These are phyloP conservation scores for Chrysopogon serrulatus DNA, from an alignment of 176 grass and related monocot species.

Conservation along the genomic window DNA sequence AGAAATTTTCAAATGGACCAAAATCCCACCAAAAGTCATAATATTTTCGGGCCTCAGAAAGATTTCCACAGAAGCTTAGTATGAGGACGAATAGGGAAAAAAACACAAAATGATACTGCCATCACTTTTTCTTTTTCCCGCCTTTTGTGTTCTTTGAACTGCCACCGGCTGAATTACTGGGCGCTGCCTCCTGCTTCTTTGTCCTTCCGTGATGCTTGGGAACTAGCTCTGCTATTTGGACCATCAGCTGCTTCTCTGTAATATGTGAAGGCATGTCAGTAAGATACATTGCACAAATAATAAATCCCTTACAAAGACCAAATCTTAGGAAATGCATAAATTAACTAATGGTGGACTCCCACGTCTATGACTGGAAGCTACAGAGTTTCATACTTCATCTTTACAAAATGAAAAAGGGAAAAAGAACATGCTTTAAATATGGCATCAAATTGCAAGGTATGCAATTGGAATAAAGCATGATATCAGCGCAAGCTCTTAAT, in stretches of 20 bases:
- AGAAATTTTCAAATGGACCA: not conserved
- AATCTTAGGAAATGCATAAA: not conserved
- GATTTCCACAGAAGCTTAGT: not conserved
- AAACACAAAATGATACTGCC: not conserved
- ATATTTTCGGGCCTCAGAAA: not conserved
- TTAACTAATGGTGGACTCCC: not conserved
- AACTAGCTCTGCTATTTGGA: conserved; percentile 79
- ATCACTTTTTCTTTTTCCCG: conserved; percentile 84
- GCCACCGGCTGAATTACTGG: conserved; percentile 25
- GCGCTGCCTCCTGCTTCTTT: conserved; percentile 68
- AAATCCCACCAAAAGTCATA: not conserved
- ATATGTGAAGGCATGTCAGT: conserved; percentile 8
- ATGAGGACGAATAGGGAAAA: conserved; percentile 20
- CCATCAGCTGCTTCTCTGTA: conserved; percentile 85
- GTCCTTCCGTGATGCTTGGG: conserved; percentile 91
- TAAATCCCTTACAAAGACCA: not conserved
- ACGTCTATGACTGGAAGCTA: not conserved
- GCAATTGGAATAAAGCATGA: not conserved
- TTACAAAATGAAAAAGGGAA: not conserved
- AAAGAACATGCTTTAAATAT: not conserved
- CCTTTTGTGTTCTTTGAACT: conserved; percentile 44
- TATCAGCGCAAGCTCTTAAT: not conserved
- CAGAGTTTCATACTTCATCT: not conserved
- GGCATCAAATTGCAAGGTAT: not conserved
- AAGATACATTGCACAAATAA: not conserved